Evolutionary conservation across 2,329 filamentous ascomycete species (phyloP).

Genomic region (Aplosporella prunicola): DNA sequence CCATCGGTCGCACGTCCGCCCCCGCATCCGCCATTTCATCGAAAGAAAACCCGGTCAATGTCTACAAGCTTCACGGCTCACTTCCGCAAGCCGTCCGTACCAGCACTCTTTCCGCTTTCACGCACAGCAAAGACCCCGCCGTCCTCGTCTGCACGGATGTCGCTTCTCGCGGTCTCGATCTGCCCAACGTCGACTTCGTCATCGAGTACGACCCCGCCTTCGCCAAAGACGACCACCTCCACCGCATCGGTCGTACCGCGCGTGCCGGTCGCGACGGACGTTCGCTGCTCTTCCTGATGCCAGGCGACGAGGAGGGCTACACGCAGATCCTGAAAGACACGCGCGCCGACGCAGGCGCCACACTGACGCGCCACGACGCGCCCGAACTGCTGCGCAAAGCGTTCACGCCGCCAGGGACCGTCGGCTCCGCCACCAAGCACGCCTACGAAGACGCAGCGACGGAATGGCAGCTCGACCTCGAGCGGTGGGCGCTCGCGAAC

Average conservation of each 20-base stretch:
- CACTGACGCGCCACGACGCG: slow-evolving; percentile 49
- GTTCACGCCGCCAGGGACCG: slow-evolving; percentile 34
- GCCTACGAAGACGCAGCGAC: slow-evolving; percentile 59
- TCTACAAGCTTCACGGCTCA: slow-evolving; percentile 87
- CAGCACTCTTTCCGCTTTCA: slow-evolving; percentile 72
- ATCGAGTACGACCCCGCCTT: slow-evolving; percentile 96
- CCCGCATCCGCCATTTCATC: slow-evolving; percentile 54
- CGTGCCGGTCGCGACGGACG: slow-evolving; percentile 83
- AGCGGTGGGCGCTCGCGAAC: slow-evolving; percentile 56
- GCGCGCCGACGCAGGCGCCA: neutral
- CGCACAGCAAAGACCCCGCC: slow-evolving; percentile 61
- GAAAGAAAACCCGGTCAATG: slow-evolving; percentile 63
- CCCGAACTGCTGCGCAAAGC: slow-evolving; percentile 61
- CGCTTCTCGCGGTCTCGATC: slow-evolving; percentile 86
- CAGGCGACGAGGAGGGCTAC: slow-evolving; percentile 87
- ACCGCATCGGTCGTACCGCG: slow-evolving; percentile 89
- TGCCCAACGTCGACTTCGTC: slow-evolving; percentile 89
- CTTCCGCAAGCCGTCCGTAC: slow-evolving; percentile 81
- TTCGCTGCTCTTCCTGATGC: slow-evolving; percentile 80
- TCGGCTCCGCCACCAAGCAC: slow-evolving; percentile 16
- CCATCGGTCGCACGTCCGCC: slow-evolving; percentile 53
- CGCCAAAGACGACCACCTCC: slow-evolving; percentile 83
- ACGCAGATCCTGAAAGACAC: slow-evolving; percentile 58
- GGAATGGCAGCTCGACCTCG: slow-evolving; percentile 56
- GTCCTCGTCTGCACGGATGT: slow-evolving; percentile 93